These are phyloP conservation scores for Sherardia arvensis DNA, from an alignment of 257 asterid species.

Conservation along the genomic window DNA sequence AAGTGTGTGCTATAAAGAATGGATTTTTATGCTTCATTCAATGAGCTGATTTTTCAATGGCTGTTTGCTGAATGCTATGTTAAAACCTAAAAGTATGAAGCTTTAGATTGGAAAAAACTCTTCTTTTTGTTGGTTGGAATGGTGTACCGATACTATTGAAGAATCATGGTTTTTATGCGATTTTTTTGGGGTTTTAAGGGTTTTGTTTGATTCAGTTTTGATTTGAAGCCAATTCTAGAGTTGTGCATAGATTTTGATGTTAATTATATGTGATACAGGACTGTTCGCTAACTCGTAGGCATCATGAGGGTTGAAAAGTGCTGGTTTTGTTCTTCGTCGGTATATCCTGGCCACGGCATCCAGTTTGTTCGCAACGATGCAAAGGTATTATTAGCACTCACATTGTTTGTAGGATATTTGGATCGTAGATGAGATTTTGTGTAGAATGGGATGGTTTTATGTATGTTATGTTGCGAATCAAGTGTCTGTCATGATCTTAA, in stretches of 20 bases:
- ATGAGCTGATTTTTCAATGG: background rate
- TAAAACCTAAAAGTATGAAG: background rate
- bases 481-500: background rate
- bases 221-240: no score
- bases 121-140: background rate
- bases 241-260: no score
- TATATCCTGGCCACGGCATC: conserved; percentile 86
- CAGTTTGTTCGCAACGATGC: conserved; percentile 90
- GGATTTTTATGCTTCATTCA: background rate
- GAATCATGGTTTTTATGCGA: background rate
- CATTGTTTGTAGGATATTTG: background rate
- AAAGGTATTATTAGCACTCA: conserved; percentile 53
- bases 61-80: background rate
- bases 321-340: conserved; percentile 84
- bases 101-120: background rate
- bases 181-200: background rate
- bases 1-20: background rate
- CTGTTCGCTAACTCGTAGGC: background rate
- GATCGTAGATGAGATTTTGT: no score
- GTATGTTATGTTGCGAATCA: background rate
- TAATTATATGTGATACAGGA: conserved; percentile 7
- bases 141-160: no score
- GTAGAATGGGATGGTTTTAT: background rate
- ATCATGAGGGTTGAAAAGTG: conserved; percentile 90
- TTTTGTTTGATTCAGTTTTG: background rate